Evolutionary conservation across 2,329 filamentous ascomycete species (phyloP).

Genomic region (Rachicladosporium sp.): DNA sequence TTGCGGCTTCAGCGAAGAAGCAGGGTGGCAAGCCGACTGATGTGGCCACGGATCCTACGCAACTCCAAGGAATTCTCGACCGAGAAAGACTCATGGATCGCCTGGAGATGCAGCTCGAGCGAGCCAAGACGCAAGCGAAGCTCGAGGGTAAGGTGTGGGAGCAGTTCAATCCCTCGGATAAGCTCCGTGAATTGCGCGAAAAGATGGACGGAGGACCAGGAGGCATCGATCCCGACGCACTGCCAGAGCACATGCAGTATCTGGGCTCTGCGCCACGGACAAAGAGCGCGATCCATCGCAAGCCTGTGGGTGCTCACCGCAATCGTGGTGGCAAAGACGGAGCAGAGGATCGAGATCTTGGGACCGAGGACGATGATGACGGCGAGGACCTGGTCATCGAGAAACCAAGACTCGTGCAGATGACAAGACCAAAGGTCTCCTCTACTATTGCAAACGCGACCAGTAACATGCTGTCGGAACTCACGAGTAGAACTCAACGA

Average conservation of each 20-base stretch:
- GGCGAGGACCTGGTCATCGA: constrained; percentile 58
- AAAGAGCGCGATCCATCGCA: constrained; percentile 28
- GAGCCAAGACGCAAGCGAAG: constrained; percentile 96
- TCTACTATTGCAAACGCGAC: constrained; percentile 42
- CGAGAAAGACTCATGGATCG: constrained; percentile 86
- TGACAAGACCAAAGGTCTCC: constrained; percentile 58
- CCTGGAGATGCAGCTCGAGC: constrained; percentile 86
- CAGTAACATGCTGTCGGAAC: constrained; percentile 47
- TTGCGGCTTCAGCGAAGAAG: constrained; percentile 74
- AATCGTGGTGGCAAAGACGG: constrained; percentile 1
- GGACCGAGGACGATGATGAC: constrained; percentile 27
- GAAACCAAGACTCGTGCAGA: constrained; percentile 66
- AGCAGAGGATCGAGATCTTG: constrained; percentile 11
- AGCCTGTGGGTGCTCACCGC: constrained; percentile 15
- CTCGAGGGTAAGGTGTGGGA: constrained; percentile 90
- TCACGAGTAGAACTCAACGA: constrained; percentile 61
- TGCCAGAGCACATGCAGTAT: constrained; percentile 51
- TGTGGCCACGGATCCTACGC: constrained; percentile 54
- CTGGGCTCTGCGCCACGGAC: constrained; percentile 37
- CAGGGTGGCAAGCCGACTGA: constrained; percentile 41
- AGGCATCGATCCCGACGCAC: constrained; percentile 29
- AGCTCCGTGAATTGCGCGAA: constrained; percentile 79
- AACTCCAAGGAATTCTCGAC: constrained; percentile 86
- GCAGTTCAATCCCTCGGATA: constrained; percentile 72
- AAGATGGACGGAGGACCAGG: constrained; percentile 65